These are phyloP conservation scores for Talaromyces trachyspermus DNA, from an alignment of 495 filamentous ascomycete species.

Conservation along the genomic window DNA sequence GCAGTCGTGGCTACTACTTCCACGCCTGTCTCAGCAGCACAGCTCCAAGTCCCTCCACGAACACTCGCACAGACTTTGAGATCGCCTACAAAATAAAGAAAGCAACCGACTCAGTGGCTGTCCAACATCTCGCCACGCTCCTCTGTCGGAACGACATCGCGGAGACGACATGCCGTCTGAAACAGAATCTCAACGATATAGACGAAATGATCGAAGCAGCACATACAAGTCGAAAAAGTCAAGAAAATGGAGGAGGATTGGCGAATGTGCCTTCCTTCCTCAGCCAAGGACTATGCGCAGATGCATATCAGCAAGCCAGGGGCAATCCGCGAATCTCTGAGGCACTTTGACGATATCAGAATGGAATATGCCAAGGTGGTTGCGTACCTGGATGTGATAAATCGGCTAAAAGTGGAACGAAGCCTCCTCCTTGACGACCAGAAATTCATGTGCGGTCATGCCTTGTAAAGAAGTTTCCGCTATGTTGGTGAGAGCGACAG, in stretches of 20 bases:
- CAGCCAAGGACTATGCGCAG: neutral
- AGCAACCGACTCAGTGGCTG: neutral
- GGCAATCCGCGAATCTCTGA: neutral
- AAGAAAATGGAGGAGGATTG: neutral
- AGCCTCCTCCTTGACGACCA: neutral
- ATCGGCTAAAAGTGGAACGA: neutral
- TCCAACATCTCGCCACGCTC: neutral
- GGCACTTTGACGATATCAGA: neutral
- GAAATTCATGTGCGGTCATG: slow-evolving; percentile 4
- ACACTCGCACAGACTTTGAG: neutral
- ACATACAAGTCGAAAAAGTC: slow-evolving; percentile 1
- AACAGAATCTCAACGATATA: neutral
- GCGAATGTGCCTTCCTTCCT: neutral
- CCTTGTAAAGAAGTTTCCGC: too few relatives aligned
- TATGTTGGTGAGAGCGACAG: too few relatives aligned
- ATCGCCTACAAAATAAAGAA: neutral
- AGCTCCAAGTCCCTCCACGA: neutral
- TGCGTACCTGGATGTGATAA: neutral
- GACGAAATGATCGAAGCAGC: neutral
- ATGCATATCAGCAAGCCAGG: neutral
- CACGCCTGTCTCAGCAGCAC: too few relatives aligned
- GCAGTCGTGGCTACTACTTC: too few relatives aligned
- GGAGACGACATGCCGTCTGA: neutral
- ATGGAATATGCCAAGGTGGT: neutral
- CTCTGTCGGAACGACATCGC: slow-evolving; percentile 3